Conservation (phyloP, 495 filamentous ascomycete genomes). For the Penicillium diatomitis region DNA sequence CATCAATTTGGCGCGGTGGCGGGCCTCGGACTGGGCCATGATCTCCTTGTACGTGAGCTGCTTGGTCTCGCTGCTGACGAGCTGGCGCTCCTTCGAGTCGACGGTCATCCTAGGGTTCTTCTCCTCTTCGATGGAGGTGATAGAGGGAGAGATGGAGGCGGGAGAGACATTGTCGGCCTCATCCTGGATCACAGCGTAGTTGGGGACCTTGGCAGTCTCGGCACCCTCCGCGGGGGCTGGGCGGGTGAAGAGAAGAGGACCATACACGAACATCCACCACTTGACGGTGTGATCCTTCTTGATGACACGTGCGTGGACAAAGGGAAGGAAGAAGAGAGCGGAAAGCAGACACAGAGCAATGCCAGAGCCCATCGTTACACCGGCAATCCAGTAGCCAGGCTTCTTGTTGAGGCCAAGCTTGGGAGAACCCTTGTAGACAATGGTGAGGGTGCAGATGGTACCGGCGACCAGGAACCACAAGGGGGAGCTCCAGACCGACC, state of each 20-base stretch:
- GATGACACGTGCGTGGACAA: conserved; percentile 43
- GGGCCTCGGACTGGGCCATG: conserved; percentile 38
- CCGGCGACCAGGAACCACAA: conserved; percentile 51
- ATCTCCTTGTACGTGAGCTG: conserved; percentile 48
- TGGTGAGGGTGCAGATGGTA: conserved; percentile 49
- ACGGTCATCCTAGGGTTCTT: conserved; percentile 22
- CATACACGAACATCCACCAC: conserved; percentile 44
- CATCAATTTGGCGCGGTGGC: conserved; percentile 44
- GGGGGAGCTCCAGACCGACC: conserved; percentile 49
- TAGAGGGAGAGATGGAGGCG: conserved; percentile 14
- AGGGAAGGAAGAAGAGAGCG: conserved; percentile 53
- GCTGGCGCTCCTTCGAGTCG: conserved; percentile 36
- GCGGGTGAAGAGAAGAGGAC: conserved; percentile 44
- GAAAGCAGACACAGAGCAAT: conserved; percentile 42
- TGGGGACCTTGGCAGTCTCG: conserved; percentile 40
- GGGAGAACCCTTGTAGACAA: conserved; percentile 58
- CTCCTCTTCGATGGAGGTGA: conserved; percentile 16
- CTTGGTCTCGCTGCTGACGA: conserved; percentile 29
- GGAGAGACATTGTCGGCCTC: conserved; percentile 22
- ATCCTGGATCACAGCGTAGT: conserved; percentile 46
- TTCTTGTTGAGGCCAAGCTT: conserved; percentile 46
- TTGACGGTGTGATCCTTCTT: conserved; percentile 44
- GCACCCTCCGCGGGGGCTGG: conserved; percentile 24
- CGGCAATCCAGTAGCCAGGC: conserved; percentile 44
- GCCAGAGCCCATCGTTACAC: conserved; percentile 46